A percentile compares a stretch with the other conserved stretches of the same genome.
phyloP scores from a whole-genome alignment of 2,329 filamentous ascomycete genomes.

The Nemania sp. region DNA sequence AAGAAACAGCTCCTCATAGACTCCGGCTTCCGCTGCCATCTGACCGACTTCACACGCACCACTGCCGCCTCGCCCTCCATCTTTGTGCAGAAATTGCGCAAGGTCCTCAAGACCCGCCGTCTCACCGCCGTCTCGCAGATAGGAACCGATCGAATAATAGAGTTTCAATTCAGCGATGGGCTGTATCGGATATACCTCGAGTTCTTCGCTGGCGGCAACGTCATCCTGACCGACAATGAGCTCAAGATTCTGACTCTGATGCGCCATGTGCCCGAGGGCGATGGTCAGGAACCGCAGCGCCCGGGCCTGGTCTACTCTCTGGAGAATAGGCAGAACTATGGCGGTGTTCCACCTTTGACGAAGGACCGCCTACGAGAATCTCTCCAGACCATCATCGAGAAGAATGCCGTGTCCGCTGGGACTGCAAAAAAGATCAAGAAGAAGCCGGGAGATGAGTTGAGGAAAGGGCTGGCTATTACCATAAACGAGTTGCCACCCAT shows the following conservation, averaged over 20 bases:
- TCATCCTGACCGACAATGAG: constrained; percentile 86
- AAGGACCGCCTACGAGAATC: constrained; percentile 72
- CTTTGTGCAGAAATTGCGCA: constrained; percentile 85
- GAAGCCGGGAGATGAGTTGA: constrained; percentile 74
- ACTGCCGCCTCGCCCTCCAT: constrained; percentile 81
- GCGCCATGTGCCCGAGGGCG: constrained; percentile 78
- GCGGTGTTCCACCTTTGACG: constrained; percentile 74
- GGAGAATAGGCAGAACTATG: constrained; percentile 81
- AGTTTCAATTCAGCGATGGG: constrained; percentile 91
- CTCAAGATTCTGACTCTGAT: constrained; percentile 81
- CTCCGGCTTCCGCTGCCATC: constrained; percentile 92
- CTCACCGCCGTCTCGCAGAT: constrained; percentile 83
- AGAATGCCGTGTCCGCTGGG: constrained; percentile 54
- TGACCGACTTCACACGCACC: constrained; percentile 87
- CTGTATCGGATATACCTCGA: constrained; percentile 86
- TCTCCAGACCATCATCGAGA: constrained; percentile 68
- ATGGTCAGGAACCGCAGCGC: constrained; percentile 81
- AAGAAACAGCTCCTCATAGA: constrained; percentile 92
- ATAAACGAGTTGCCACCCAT: constrained; percentile 90
- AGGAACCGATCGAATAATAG: constrained; percentile 90
- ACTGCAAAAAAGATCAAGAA: constrained; percentile 70
- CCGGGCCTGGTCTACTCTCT: constrained; percentile 79
- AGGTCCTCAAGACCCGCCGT: constrained; percentile 83
- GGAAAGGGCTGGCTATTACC: constrained; percentile 78
- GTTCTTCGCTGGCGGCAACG: constrained; percentile 95